phyloP scores from a whole-genome alignment of 75 land plant species.

The Ceratopteris richardii region DNA sequence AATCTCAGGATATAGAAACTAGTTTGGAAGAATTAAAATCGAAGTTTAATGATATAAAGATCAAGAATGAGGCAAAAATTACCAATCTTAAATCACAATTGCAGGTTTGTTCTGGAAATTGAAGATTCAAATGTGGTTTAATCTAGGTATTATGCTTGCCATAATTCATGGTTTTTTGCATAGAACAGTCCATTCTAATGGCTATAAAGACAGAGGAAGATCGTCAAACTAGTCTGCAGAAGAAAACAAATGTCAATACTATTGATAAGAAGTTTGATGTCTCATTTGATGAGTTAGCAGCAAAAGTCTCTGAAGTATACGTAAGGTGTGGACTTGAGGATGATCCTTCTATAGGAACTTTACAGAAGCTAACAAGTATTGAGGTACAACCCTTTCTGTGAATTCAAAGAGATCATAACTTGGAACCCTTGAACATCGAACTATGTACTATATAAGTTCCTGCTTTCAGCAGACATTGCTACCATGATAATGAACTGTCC shows the following conservation, averaged over 20 bases:
- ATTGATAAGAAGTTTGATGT: conserved; percentile 26
- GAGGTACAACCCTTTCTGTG: conserved; percentile 26
- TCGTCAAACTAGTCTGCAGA: conserved; percentile 14
- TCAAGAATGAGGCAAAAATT: conserved; percentile 19
- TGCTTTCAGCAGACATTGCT: neutral
- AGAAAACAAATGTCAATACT: conserved; percentile 20
- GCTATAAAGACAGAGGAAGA: conserved; percentile 20
- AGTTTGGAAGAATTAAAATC: conserved; percentile 15
- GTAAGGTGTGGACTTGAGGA: conserved; percentile 27
- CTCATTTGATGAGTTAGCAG: conserved; percentile 16
- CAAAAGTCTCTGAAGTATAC: conserved; percentile 20
- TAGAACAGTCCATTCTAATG: conserved; percentile 10
- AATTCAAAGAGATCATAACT: too few relatives aligned
- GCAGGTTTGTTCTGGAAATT: conserved; percentile 9
- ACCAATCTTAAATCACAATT: conserved; percentile 16
- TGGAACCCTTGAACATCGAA: too few relatives aligned
- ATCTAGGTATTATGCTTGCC: too few relatives aligned
- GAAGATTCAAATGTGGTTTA: too few relatives aligned
- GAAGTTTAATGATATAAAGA: conserved; percentile 15
- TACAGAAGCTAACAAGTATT: conserved; percentile 32
- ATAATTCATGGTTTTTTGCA: too few relatives aligned
- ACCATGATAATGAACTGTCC: neutral
- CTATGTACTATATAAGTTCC: too few relatives aligned
- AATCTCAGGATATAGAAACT: conserved; percentile 23
- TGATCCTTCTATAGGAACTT: conserved; percentile 22